Base-by-base conservation (phyloP, 2,329 filamentous ascomycete species). In the Ceratocystis cacaofunesta region DNA sequence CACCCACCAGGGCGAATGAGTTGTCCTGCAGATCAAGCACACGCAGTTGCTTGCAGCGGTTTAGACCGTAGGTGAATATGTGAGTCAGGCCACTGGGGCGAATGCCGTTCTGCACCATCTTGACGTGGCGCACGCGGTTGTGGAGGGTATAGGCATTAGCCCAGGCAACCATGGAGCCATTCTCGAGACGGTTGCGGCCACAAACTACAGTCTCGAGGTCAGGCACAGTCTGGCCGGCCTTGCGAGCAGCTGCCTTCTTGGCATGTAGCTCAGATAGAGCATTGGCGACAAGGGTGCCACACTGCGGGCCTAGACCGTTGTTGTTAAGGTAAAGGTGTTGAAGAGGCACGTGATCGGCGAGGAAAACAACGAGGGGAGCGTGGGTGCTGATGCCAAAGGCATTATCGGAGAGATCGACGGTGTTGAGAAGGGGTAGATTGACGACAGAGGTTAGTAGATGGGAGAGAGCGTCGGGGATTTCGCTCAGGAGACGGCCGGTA, bases 101-200 rank as follows among this genome's bases (percentile, higher is more conserved):
- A 70, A 99, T 99, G 63, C 94, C 94, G 74, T 99, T 97, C 76
- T 97, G 94, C 30, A 95, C 90, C 94, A 99, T 97, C 80, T 92
- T 95, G 70, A 99, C 84, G 67, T 85, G 85, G 76, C 87, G 88
- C 69, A 99, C 83, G 66, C 88, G 87, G 69, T 82, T 85, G 74
- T 97, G 90, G 66, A 92, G 86, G 71, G 85, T 85, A 75, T 90
- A 96, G 0, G 90, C 82, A 74, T 87, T 88, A 52, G 92, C 91
- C 94, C 94, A 99, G 0, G 92, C 92, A 15, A 84, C 85, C 94
- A 99, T 99, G 73, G 88, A 94, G 70, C 92, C 94, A 72, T 92
- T 96, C 78, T 99, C 94, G 62, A 99, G 82, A 70, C 94, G 83
- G 78, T 99, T 99, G 70, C 94, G 89, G 52, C 94, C 94, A 75